phyloP scores from a whole-genome alignment of 495 filamentous ascomycete species.

The Penicillium chermesinum region DNA sequence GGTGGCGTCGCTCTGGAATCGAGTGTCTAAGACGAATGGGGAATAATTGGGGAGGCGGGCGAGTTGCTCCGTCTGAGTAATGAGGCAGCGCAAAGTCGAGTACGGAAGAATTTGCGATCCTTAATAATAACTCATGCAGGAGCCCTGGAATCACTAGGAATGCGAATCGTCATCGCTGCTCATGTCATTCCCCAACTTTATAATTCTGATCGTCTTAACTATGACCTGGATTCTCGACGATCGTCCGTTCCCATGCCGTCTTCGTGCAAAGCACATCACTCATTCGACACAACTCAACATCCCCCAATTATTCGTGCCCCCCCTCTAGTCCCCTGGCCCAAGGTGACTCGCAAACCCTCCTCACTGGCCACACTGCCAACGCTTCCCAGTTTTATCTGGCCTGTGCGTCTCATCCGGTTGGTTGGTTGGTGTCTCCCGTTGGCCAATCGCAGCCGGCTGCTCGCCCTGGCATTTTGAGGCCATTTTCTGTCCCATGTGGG shows the following conservation, averaged over 20 bases:
- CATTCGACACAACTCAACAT: too few species aligned
- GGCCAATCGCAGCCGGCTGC: background rate
- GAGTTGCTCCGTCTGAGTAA: too few species aligned
- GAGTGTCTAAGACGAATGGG: too few species aligned
- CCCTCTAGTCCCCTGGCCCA: too few species aligned
- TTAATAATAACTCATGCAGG: background rate
- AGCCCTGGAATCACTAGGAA: background rate
- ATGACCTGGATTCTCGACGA: background rate
- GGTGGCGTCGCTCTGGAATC: too few species aligned
- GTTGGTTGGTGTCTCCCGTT: background rate
- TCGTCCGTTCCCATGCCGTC: background rate
- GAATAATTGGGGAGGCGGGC: too few species aligned
- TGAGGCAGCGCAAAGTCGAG: background rate
- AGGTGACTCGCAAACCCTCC: background rate
- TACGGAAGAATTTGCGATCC: background rate
- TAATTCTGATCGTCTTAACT: background rate
- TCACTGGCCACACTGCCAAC: background rate
- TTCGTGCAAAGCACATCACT: background rate
- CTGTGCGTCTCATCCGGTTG: constrained; percentile 1
- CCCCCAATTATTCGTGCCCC: too few species aligned
- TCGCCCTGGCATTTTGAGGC: background rate
- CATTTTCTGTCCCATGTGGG: background rate
- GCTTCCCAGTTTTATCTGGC: background rate
- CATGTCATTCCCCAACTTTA: background rate
- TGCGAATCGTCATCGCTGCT: background rate